A percentile compares a stretch with the other conserved stretches of the same genome.
Evolutionary conservation across 169 alveolate species (phyloP).

Genomic region (Plasmodium berghei): DNA sequence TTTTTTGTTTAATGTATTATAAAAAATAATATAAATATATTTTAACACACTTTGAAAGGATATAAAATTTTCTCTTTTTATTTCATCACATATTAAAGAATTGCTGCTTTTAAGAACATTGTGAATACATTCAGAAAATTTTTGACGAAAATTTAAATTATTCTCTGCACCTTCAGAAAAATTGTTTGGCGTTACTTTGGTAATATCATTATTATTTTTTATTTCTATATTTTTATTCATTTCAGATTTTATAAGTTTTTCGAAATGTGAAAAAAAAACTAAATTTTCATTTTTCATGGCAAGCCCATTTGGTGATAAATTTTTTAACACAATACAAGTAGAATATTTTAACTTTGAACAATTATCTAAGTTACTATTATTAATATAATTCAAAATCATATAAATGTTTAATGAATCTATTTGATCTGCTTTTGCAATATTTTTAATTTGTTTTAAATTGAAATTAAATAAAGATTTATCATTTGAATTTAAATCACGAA

Average conservation of each 20-base stretch:
- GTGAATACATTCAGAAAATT: background rate
- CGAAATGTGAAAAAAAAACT: no score
- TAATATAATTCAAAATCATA: slow-evolving; percentile 17
- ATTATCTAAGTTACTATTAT: slow-evolving; percentile 24
- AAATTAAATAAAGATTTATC: slow-evolving; percentile 5
- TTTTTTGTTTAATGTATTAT: slow-evolving; percentile 28
- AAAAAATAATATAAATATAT: slow-evolving; percentile 24
- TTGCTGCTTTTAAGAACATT: slow-evolving; percentile 11
- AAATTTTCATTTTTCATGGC: slow-evolving; percentile 7
- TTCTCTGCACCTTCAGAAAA: no score
- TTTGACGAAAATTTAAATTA: no score
- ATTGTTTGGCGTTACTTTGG: no score
- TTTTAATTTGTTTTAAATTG: slow-evolving; percentile 17
- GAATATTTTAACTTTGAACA: slow-evolving; percentile 18
- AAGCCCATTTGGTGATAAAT: background rate
- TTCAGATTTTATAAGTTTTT: background rate
- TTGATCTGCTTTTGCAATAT: slow-evolving; percentile 16
- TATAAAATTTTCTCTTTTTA: slow-evolving; percentile 13
- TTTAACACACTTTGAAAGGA: background rate
- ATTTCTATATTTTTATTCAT: background rate
- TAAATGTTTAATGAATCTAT: slow-evolving; percentile 17
- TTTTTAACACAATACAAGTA: no score
- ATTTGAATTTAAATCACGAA: slow-evolving; percentile 22
- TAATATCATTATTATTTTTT: background rate
- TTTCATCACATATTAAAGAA: background rate